Base-by-base conservation (phyloP, 106 monocot species). In the Dendrobium nobile region DNA sequence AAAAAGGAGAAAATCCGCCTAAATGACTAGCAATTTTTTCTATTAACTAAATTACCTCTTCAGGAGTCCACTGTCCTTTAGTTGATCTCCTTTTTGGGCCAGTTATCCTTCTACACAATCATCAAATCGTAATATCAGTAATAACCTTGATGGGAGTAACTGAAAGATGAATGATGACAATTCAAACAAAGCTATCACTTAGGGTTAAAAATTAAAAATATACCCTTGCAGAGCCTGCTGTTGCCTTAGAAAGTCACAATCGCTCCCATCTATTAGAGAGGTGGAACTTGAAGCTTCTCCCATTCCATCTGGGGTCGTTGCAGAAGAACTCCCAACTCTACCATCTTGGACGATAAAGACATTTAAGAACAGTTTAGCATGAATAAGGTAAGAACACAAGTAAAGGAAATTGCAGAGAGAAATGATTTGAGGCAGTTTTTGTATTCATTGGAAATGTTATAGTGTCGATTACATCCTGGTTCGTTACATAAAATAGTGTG, bases 11-110 rank as follows among this genome's bases (percentile, higher is more conserved):
- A 70, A 16, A 37, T 37, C 33, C 16, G 7, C 70, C 70, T 4
- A 70, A 33, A 70, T 17, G 31, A 17, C 51, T 51, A 15, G 51
- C 28, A 70, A 27, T 19, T 20, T 70, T 70, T 33, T 15, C 24
- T 70, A 42, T 43, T 72, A n/a, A 74, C 47, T 27, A 76, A 76
- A 47, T 82, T 87, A 90, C 90, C 90, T 90, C 90, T 51, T 87
- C 85, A 67, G 87, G 33, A n/a, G 90, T 90, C 90, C 90, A 90
- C 44, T 87, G 87, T 20, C 88, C 90, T 68, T 88, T 91, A 17
- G 86, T 91, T 18, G 90, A 91, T n/a, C 90, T 85, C 19, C 90
- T 81, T 28, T 85, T 86, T 42, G 90, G 90, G 70, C 90, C 90
- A 79, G 78, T 88, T 17, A 81, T 84, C 78, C 88, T 88, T 85